Percentiles rank a stretch among this genome's conserved stretches.
Conservation (phyloP, 176 grass and related monocot species). For the Carex littledalei region DNA sequence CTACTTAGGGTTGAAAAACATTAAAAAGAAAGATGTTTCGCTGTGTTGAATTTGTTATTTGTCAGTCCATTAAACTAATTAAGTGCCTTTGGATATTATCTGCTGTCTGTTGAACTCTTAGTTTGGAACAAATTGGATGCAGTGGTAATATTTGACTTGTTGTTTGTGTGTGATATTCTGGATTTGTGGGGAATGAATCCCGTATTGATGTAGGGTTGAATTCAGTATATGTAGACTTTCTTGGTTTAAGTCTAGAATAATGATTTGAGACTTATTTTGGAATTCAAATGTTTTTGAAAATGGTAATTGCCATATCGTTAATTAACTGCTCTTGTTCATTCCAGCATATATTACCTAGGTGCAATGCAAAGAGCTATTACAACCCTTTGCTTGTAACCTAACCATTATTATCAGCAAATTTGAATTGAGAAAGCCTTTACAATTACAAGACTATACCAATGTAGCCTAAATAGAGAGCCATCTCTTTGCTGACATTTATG, state of each 20-base stretch:
- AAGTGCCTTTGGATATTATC: not conserved
- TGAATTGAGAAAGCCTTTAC: no score
- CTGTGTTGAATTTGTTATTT: not conserved
- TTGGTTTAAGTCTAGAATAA: not conserved
- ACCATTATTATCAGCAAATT: no score
- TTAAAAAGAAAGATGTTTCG: not conserved
- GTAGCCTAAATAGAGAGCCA: no score
- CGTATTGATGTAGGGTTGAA: no score
- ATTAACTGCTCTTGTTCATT: no score
- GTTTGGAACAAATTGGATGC: not conserved
- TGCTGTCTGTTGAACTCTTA: not conserved
- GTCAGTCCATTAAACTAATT: not conserved
- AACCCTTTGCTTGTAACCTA: no score
- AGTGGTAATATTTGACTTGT: not conserved
- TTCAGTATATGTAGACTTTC: not conserved
- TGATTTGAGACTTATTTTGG: not conserved
- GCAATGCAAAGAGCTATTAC: no score
- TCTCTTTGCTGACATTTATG: no score
- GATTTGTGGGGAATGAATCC: no score
- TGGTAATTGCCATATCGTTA: no score
- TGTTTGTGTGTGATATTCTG: not conserved
- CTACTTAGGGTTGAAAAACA: not conserved
- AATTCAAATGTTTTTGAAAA: not conserved
- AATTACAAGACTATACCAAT: no score
- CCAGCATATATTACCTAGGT: no score